Percentiles rank a stretch among this genome's conserved stretches.
Conservation (phyloP, 23 red algal species). For the Gracilaria domingensis region DNA sequence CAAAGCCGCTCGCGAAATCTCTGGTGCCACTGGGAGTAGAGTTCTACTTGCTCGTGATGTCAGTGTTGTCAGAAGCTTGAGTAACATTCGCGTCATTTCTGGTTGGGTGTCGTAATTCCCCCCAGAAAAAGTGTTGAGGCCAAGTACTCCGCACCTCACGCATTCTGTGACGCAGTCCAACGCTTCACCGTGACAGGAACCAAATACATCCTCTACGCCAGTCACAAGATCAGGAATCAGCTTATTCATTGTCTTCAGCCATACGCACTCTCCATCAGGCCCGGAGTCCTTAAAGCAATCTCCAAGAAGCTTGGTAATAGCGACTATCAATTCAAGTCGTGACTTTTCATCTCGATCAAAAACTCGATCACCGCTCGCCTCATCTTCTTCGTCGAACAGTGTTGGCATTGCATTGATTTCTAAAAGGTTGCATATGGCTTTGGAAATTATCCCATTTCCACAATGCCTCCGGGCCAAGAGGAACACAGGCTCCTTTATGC, state of each 20-base stretch:
- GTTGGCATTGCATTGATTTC: conserved; percentile 37
- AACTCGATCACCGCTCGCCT: neutral
- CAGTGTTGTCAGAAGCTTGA: conserved; percentile 9
- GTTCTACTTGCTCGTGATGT: conserved; percentile 21
- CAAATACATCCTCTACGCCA: conserved; percentile 5
- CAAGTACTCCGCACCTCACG: neutral
- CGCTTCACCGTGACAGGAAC: conserved; percentile 2
- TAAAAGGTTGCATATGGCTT: conserved; percentile 29
- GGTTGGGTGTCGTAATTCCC: conserved; percentile 21
- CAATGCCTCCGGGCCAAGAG: neutral
- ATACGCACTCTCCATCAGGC: conserved; percentile 30
- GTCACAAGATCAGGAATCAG: conserved; percentile 28
- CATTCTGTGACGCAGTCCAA: conserved; percentile 22
- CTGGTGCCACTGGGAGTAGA: neutral
- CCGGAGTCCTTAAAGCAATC: conserved; percentile 30
- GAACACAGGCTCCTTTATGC: conserved; percentile 22
- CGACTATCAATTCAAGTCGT: neutral
- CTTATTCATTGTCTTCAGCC: conserved; percentile 37
- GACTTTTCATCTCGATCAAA: conserved; percentile 16
- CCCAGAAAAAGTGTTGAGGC: conserved; percentile 1
- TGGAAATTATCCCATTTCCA: conserved; percentile 27
- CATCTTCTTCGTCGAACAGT: conserved; percentile 41
- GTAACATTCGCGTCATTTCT: conserved; percentile 25
- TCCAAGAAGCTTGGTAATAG: neutral
- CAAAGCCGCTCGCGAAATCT: conserved; percentile 9